Conservation (phyloP, 2,329 filamentous ascomycete genomes). For the Gaeumannomyces sp. region DNA sequence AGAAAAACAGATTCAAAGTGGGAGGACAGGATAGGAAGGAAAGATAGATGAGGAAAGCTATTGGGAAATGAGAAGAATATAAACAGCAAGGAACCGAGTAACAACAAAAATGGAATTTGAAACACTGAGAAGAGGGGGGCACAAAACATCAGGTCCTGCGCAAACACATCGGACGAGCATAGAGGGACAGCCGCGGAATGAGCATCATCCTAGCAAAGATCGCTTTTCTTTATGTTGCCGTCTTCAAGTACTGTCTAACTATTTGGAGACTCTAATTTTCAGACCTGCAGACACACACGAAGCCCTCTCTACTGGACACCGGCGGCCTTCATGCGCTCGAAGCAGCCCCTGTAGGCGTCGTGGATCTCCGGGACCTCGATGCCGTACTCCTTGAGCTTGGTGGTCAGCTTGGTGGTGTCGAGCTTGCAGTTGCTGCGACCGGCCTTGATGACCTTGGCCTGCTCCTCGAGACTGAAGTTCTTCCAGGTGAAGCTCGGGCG, state of each 20-base stretch:
- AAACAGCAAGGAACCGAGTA: neutral
- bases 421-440: conserved; percentile 61
- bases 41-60: no score
- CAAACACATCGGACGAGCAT: no score
- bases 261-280: neutral
- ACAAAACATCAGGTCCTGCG: no score
- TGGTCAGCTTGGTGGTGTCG: conserved; percentile 55
- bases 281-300: neutral
- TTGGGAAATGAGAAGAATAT: neutral
- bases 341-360: conserved; percentile 54
- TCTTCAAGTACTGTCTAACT: neutral
- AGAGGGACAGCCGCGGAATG: neutral
- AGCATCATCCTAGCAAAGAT: neutral
- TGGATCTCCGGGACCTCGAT: conserved; percentile 56
- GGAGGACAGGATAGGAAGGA: no score
- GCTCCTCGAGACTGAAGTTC: conserved; percentile 62
- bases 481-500: conserved; percentile 55
- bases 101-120: no score
- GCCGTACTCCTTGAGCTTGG: conserved; percentile 53
- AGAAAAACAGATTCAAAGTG: no score
- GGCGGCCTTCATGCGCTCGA: conserved; percentile 55
- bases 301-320: conserved; percentile 38
- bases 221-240: neutral
- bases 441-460: conserved; percentile 61
- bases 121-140: no score